Conservation (phyloP, 2,329 filamentous ascomycete genomes). For the Talaromyces sp. region DNA sequence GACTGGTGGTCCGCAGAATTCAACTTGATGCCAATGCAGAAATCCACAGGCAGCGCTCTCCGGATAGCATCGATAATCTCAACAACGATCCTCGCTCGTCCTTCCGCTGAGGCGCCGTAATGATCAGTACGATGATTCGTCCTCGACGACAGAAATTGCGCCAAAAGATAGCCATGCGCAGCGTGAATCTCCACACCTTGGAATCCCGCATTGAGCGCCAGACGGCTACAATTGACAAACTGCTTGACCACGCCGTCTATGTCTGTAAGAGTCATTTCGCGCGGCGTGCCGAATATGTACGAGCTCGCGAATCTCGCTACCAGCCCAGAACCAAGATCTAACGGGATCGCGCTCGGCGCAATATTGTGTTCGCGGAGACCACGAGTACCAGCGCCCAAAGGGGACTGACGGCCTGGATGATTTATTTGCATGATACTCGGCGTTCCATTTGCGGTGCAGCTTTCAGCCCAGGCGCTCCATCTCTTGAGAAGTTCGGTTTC, state of each 20-base stretch:
- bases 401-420: slow-evolving; percentile 45
- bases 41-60: neutral
- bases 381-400: slow-evolving; percentile 38
- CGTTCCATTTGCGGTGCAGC: slow-evolving; percentile 37
- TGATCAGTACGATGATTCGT: neutral
- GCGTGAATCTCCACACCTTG: neutral
- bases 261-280: slow-evolving; percentile 54
- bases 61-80: neutral
- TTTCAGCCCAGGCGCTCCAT: slow-evolving; percentile 31
- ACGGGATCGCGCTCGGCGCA: slow-evolving; percentile 40
- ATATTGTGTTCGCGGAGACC: slow-evolving; percentile 29
- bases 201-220: neutral
- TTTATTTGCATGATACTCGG: slow-evolving; percentile 44
- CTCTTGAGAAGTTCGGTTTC: slow-evolving; percentile 19
- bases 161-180: neutral
- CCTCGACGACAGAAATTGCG: neutral
- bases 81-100: neutral
- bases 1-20: neutral
- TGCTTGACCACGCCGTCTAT: slow-evolving; percentile 38
- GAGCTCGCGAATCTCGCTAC: slow-evolving; percentile 31
- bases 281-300: slow-evolving; percentile 48
- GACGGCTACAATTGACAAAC: neutral
- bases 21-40: neutral
- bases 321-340: slow-evolving; percentile 37
- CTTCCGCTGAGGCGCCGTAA: neutral